phyloP scores from a whole-genome alignment of 225 moss, liverwort and hornwort species.

The Pleurozium schreberi region DNA sequence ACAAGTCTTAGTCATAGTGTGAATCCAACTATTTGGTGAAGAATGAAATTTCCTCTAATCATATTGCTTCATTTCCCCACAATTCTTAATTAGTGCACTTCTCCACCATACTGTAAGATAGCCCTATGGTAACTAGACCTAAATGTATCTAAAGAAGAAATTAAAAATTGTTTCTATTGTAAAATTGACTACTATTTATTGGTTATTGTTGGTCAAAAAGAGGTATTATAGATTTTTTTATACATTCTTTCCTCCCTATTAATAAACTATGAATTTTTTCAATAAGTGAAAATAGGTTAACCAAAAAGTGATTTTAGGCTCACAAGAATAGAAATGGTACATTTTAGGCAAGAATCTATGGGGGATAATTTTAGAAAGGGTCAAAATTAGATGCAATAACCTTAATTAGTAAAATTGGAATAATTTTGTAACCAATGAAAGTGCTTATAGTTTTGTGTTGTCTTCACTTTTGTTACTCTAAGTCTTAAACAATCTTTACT shows the following conservation, averaged over 20 bases:
- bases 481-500: not conserved
- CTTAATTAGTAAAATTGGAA: not conserved
- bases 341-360: not conserved
- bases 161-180: not conserved
- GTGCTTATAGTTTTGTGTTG: too few relatives aligned
- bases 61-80: too few relatives aligned
- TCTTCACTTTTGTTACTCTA: not conserved
- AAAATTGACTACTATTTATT: not conserved
- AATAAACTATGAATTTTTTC: not conserved
- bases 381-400: not conserved
- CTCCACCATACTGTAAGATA: too few relatives aligned
- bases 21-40: too few relatives aligned
- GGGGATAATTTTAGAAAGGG: not conserved
- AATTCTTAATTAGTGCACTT: too few relatives aligned
- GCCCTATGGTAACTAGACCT: not conserved
- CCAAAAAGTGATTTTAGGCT: not conserved
- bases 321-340: not conserved
- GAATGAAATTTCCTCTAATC: too few relatives aligned
- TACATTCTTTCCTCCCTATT: rapidly evolving
- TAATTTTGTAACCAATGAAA: not conserved
- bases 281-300: not conserved
- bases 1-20: too few relatives aligned
- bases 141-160: not conserved
- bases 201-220: not conserved
- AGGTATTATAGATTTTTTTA: not conserved